A percentile compares a stretch with the other conserved stretches of the same genome.
Evolutionary conservation across 1,284 basidiomycete genomes (phyloP).

Genomic region (Rhodotorula sp.): DNA sequence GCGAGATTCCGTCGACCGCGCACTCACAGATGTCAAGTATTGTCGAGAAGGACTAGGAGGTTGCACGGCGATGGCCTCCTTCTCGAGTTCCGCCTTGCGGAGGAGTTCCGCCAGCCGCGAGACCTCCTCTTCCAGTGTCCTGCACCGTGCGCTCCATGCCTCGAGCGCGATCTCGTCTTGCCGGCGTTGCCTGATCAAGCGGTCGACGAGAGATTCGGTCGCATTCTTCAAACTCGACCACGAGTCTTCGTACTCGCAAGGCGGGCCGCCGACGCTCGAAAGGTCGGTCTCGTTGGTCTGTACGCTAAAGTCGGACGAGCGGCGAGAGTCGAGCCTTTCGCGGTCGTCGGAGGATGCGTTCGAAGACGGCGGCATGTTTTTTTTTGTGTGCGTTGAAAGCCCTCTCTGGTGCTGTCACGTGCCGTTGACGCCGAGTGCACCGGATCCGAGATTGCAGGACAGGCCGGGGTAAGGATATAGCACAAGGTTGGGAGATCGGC

Average conservation of each 20-base stretch:
- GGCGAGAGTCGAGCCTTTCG: background rate
- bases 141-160: constrained; percentile 11
- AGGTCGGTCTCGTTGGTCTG: background rate
- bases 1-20: background rate
- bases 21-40: background rate
- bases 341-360: background rate
- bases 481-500: too few species aligned
- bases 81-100: background rate
- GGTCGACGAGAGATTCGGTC: constrained; percentile 1
- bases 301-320: background rate
- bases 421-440: background rate
- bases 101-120: background rate
- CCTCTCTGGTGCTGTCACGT: background rate
- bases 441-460: too few species aligned
- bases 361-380: background rate
- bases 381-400: background rate
- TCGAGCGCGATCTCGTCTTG: constrained; percentile 5
- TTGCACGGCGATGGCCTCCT: background rate
- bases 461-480: too few species aligned
- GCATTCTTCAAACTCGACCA: constrained; percentile 1
- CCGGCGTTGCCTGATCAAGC: background rate
- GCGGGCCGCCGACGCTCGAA: constrained; percentile 1
- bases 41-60: background rate
- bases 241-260: constrained; percentile 4
- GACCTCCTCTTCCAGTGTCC: constrained; percentile 13